These are phyloP conservation scores for Helichrysum umbraculigerum DNA, from an alignment of 129 eudicot genomes.

Conservation along the genomic window DNA sequence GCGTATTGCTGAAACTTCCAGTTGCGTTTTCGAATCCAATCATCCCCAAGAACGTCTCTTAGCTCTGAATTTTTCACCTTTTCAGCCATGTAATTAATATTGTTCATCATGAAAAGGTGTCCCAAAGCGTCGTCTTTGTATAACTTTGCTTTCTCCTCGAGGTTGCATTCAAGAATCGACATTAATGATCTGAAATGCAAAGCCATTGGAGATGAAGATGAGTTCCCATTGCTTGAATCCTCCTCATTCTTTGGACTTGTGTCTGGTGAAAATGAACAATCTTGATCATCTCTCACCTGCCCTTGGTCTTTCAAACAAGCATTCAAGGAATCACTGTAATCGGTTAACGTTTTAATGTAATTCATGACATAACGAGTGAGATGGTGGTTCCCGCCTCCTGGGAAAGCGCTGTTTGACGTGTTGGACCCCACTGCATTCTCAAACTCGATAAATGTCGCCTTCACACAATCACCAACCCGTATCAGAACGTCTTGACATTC, in stretches of 20 bases:
- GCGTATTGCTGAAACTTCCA: conserved; percentile 83
- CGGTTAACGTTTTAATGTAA: conserved; percentile 59
- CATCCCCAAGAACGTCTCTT: conserved; percentile 67
- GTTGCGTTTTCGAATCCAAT: conserved; percentile 81
- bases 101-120: conserved; percentile 86
- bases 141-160: conserved; percentile 69
- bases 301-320: conserved; percentile 56
- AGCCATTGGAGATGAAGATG: conserved; percentile 48
- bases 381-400: conserved; percentile 93
- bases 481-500: conserved; percentile 57
- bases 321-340: conserved; percentile 57
- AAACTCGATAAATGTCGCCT: conserved; percentile 75
- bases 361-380: conserved; percentile 90
- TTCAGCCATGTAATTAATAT: conserved; percentile 90
- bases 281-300: conserved; percentile 18
- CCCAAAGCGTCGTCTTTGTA: conserved; percentile 74
- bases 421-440: conserved; percentile 73
- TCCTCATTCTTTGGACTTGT: conserved; percentile 39
- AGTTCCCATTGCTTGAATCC: conserved; percentile 26
- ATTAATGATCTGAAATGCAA: conserved; percentile 62
- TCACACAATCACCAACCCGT: conserved; percentile 72
- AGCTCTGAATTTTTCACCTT: conserved; percentile 78
- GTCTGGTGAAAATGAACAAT: conserved; percentile 54
- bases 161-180: conserved; percentile 57
- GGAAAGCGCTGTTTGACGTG: conserved; percentile 61